Conservation (phyloP, 2,329 filamentous ascomycete species). For the Aspergillus terreus region DNA sequence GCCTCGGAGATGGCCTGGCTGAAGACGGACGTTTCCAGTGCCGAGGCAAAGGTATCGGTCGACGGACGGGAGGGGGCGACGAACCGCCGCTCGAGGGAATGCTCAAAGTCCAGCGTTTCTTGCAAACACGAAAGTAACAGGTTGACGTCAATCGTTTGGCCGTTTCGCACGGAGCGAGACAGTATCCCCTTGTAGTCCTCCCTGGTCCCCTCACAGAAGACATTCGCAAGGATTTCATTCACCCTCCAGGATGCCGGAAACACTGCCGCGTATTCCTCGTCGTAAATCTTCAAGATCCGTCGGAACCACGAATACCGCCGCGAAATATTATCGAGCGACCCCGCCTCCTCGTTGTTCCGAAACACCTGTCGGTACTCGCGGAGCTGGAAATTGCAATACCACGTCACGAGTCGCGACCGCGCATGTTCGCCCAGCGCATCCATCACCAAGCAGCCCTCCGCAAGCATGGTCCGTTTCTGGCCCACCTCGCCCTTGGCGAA, state of each 20-base stretch:
- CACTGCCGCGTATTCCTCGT: slow-evolving; percentile 83
- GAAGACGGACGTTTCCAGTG: slow-evolving; percentile 67
- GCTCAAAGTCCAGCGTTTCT: slow-evolving; percentile 95
- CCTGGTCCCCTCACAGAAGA: slow-evolving; percentile 91
- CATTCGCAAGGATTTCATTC: slow-evolving; percentile 81
- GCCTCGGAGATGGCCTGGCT: slow-evolving; percentile 91
- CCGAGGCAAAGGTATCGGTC: slow-evolving; percentile 84
- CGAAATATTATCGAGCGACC: slow-evolving; percentile 93
- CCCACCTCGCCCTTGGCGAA: slow-evolving; percentile 85
- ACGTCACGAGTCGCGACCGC: slow-evolving; percentile 75
- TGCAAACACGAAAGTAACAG: slow-evolving; percentile 83
- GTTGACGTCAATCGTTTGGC: slow-evolving; percentile 82
- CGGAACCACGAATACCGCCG: slow-evolving; percentile 95
- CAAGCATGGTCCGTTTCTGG: slow-evolving; percentile 64
- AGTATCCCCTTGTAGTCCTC: slow-evolving; percentile 95
- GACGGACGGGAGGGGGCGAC: slow-evolving; percentile 67
- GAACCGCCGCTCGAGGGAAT: slow-evolving; percentile 81
- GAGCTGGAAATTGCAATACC: slow-evolving; percentile 97
- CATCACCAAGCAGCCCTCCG: slow-evolving; percentile 89
- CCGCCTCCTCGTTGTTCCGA: slow-evolving; percentile 92
- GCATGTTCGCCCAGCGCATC: slow-evolving; percentile 90
- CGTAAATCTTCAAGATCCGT: slow-evolving; percentile 90
- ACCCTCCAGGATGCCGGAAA: slow-evolving; percentile 89
- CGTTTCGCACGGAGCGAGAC: slow-evolving; percentile 78
- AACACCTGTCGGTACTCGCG: slow-evolving; percentile 96